Evolutionary conservation across 1,139 yeast species (phyloP).

Genomic region (Kurtzmaniella natalensis): DNA sequence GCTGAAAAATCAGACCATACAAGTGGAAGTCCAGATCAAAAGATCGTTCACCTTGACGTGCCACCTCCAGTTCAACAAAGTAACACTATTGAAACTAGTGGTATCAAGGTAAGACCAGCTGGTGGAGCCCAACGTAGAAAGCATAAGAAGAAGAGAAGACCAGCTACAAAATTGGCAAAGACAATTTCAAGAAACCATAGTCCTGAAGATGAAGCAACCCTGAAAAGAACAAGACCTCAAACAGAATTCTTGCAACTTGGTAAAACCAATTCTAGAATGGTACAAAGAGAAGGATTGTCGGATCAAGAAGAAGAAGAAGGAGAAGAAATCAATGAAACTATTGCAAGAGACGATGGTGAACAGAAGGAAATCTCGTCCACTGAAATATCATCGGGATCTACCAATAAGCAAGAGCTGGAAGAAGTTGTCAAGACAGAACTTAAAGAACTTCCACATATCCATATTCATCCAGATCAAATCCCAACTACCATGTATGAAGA

Average conservation of each 20-base stretch:
- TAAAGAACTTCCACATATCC: slow-evolving; percentile 8
- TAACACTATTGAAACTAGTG: slow-evolving; percentile 56
- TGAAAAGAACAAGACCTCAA: slow-evolving; percentile 33
- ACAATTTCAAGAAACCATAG: slow-evolving; percentile 27
- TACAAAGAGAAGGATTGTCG: slow-evolving; percentile 16
- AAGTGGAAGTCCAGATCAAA: slow-evolving; percentile 13
- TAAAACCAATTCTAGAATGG: slow-evolving; percentile 18
- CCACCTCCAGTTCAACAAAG: slow-evolving; percentile 12
- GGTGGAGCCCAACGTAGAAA: slow-evolving; percentile 65
- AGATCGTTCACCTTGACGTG: slow-evolving; percentile 7
- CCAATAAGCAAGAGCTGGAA: slow-evolving; percentile 1
- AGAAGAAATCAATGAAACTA: background rate
- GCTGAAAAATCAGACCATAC: slow-evolving; percentile 57
- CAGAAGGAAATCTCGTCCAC: slow-evolving; percentile 3
- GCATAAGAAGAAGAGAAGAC: slow-evolving; percentile 33
- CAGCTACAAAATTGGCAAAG: slow-evolving; percentile 24
- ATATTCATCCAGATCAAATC: background rate
- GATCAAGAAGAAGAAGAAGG: slow-evolving; percentile 15
- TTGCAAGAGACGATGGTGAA: background rate
- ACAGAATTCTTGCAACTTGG: slow-evolving; percentile 43
- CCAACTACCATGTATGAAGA: slow-evolving; percentile 64
- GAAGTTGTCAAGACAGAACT: slow-evolving; percentile 5
- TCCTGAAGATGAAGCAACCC: slow-evolving; percentile 18
- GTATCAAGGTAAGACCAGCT: slow-evolving; percentile 69
- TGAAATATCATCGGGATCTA: slow-evolving; percentile 3